These are phyloP conservation scores for Mycena sp. DNA, from an alignment of 1,284 basidiomycete genomes.

Conservation along the genomic window DNA sequence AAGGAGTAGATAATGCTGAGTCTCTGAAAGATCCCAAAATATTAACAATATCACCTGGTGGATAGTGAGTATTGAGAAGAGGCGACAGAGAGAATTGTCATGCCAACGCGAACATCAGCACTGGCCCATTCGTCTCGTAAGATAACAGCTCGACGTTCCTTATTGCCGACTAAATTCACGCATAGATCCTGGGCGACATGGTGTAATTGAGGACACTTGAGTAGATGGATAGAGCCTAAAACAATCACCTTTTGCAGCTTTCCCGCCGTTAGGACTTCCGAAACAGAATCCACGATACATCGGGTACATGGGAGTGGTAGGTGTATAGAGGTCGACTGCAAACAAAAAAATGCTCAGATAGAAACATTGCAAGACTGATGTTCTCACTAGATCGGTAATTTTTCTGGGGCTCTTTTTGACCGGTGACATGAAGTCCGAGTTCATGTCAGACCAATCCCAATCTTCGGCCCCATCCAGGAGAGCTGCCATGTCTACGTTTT, in stretches of 20 bases:
- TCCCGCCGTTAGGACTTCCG: conserved; percentile 37
- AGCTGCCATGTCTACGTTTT: conserved; percentile 48
- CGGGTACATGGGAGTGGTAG: conserved; percentile 54
- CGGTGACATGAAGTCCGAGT: conserved; percentile 48
- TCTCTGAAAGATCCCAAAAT: conserved; percentile 68
- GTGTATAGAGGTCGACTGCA: conserved; percentile 29
- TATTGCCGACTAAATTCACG: conserved; percentile 51
- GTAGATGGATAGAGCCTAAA: conserved; percentile 15
- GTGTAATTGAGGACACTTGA: not conserved
- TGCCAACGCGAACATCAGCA: conserved; percentile 65
- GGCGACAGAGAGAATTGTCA: conserved; percentile 25
- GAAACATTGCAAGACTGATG: conserved; percentile 2
- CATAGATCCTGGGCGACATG: conserved; percentile 50
- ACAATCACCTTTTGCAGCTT: conserved; percentile 50
- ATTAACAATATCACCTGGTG: conserved; percentile 80
- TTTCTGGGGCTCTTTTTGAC: conserved; percentile 43
- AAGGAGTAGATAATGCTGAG: conserved; percentile 44
- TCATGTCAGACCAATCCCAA: conserved; percentile 64
- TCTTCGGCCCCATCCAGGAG: conserved; percentile 66
- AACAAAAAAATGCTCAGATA: conserved; percentile 18
- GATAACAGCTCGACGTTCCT: conserved; percentile 56
- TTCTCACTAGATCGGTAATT: conserved; percentile 8
- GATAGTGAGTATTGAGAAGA: not conserved
- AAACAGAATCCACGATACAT: conserved; percentile 59
- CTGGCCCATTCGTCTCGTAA: conserved; percentile 75